Percentiles rank a stretch among this genome's conserved stretches.
These are phyloP conservation scores for Ophiobolus disseminans DNA, from an alignment of 2,329 filamentous ascomycete genomes.

Conservation along the genomic window DNA sequence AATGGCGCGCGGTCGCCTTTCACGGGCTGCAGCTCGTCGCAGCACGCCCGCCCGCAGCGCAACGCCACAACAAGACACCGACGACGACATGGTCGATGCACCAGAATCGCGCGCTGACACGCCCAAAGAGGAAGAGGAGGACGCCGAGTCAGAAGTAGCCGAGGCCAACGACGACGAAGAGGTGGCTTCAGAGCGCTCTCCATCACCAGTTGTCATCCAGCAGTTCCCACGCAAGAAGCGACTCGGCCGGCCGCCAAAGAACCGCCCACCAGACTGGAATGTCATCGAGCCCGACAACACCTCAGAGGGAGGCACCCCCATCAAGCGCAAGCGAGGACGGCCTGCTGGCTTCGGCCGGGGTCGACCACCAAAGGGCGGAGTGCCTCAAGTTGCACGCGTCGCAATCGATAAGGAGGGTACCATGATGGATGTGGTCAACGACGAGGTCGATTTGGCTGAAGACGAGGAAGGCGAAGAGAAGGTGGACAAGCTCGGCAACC, in stretches of 20 bases:
- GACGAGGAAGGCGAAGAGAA: slow-evolving; percentile 90
- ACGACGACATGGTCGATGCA: slow-evolving; percentile 46
- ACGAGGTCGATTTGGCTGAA: slow-evolving; percentile 88
- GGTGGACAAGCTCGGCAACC: slow-evolving; percentile 85
- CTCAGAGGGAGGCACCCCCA: slow-evolving; percentile 57
- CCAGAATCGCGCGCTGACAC: slow-evolving; percentile 45
- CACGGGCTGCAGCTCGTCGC: slow-evolving; percentile 49
- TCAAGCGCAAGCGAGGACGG: slow-evolving; percentile 58
- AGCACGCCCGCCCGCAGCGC: slow-evolving; percentile 46
- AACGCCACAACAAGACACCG: slow-evolving; percentile 45
- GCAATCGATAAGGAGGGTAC: slow-evolving; percentile 94
- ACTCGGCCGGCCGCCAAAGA: slow-evolving; percentile 86
- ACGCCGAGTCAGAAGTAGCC: slow-evolving; percentile 58
- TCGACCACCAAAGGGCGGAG: slow-evolving; percentile 71
- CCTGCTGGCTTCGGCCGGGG: slow-evolving; percentile 69
- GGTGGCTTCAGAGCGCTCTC: slow-evolving; percentile 53
- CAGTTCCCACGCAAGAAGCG: slow-evolving; percentile 73
- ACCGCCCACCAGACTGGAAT: slow-evolving; percentile 77
- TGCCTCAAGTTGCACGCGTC: slow-evolving; percentile 79
- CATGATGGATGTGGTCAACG: slow-evolving; percentile 85
- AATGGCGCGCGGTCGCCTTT: slow-evolving; percentile 48
- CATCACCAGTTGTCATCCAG: slow-evolving; percentile 59
- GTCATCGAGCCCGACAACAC: slow-evolving; percentile 59
- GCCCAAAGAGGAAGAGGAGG: slow-evolving; percentile 58
- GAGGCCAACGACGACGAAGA: slow-evolving; percentile 48